A percentile compares a stretch with the other conserved stretches of the same genome.
Evolutionary conservation across 148 eudicot genomes (phyloP).

Genomic region (Heliosperma pusillum): DNA sequence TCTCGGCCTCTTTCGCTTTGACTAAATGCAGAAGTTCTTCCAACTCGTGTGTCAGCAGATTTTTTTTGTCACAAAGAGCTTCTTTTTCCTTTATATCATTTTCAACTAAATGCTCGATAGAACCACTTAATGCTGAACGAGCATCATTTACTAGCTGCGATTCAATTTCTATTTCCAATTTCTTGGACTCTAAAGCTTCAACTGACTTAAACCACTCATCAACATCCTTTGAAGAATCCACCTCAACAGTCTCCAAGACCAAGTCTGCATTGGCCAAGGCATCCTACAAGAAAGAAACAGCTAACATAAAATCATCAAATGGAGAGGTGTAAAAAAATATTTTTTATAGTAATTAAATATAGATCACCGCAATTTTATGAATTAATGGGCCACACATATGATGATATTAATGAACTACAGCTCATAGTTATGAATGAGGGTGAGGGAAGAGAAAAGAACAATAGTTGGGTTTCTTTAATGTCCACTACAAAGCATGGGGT

Average conservation of each 20-base stretch:
- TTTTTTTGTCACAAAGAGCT: conserved; percentile 43
- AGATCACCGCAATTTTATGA: background rate
- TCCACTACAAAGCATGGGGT: background rate
- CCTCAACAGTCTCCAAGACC: conserved; percentile 41
- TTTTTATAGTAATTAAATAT: background rate
- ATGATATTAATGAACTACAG: background rate
- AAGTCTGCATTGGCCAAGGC: conserved; percentile 47
- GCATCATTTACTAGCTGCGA: conserved; percentile 48
- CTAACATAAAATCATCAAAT: background rate
- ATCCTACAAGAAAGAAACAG: conserved; percentile 34
- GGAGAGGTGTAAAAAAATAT: conserved; percentile 6
- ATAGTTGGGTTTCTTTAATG: background rate
- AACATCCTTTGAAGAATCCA: conserved; percentile 39
- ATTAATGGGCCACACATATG: background rate
- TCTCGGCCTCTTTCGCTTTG: conserved; percentile 63
- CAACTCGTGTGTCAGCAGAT: conserved; percentile 46
- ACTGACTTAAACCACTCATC: conserved; percentile 48
- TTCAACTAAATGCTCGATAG: conserved; percentile 46
- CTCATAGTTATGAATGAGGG: background rate
- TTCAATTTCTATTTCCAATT: conserved; percentile 58
- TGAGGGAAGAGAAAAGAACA: background rate
- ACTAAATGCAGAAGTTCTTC: conserved; percentile 57
- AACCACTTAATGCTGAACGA: conserved; percentile 37
- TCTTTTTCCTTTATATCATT: conserved; percentile 57
- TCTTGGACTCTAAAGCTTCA: conserved; percentile 57